These are phyloP conservation scores for Bothriochloa decipiens DNA, from an alignment of 176 grass and related monocot species.

Conservation along the genomic window DNA sequence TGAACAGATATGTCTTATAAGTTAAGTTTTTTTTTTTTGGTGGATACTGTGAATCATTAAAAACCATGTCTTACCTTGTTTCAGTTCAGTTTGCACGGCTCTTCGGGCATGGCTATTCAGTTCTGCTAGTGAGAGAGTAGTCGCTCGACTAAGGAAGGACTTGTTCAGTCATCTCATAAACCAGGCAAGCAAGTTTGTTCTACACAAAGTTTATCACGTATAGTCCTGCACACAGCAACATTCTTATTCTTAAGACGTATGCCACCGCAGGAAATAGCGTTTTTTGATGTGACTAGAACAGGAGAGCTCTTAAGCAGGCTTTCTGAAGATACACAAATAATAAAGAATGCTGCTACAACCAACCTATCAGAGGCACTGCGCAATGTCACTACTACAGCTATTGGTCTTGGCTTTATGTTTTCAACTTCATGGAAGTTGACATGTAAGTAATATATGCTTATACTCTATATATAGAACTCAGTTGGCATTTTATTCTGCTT, in stretches of 20 bases:
- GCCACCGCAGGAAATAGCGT: constrained; percentile 84
- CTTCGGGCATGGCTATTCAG: constrained; percentile 93
- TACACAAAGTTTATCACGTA: not conserved
- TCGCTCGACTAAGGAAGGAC: constrained; percentile 93
- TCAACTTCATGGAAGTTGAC: constrained; percentile 96
- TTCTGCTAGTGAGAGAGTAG: constrained; percentile 94
- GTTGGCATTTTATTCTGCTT: constrained; percentile 8
- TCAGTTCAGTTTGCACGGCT: constrained; percentile 87
- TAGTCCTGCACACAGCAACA: not conserved
- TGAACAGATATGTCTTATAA: too few species aligned
- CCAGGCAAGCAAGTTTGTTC: constrained; percentile 50
- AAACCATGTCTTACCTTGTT: constrained; percentile 41
- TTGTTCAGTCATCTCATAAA: constrained; percentile 95
- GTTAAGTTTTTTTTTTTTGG: too few species aligned
- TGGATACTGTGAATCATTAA: constrained; percentile 23
- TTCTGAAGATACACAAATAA: constrained; percentile 99
- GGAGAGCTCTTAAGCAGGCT: constrained; percentile 97
- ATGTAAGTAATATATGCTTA: constrained; percentile 58
- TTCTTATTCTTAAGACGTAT: constrained; percentile 28
- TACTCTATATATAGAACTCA: constrained; percentile 8
- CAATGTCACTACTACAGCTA: constrained; percentile 79
- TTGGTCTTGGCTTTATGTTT: constrained; percentile 98
- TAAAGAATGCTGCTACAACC: constrained; percentile 98
- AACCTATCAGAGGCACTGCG: constrained; percentile 95
- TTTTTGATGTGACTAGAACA: constrained; percentile 95